These are phyloP conservation scores for Myrmaecium sp. DNA, from an alignment of 2,329 filamentous ascomycete genomes.

Conservation along the genomic window DNA sequence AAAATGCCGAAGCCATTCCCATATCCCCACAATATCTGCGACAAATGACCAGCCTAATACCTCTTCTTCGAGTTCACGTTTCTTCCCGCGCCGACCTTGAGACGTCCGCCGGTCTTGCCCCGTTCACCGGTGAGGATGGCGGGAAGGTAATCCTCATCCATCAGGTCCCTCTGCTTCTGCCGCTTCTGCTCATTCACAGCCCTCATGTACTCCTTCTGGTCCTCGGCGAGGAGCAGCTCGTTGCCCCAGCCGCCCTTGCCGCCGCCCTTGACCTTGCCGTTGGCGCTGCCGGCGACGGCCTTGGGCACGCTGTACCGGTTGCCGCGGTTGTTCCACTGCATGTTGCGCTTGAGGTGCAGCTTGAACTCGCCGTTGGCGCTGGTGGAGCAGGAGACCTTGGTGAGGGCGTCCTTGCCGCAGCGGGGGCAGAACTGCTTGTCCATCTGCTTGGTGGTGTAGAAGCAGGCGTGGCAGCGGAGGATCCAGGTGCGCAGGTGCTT, in stretches of 20 bases:
- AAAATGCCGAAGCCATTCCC: too few species aligned
- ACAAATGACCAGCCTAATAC: too few species aligned
- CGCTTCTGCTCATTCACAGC: slow-evolving; percentile 48
- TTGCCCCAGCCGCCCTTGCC: slow-evolving; percentile 77
- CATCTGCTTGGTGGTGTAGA: slow-evolving; percentile 69
- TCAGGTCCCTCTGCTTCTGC: slow-evolving; percentile 59
- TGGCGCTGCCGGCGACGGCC: slow-evolving; percentile 63
- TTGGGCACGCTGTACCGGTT: slow-evolving; percentile 90
- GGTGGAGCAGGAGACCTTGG: slow-evolving; percentile 71
- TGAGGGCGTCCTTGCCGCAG: slow-evolving; percentile 77
- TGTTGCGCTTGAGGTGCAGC: slow-evolving; percentile 81
- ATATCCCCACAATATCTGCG: too few species aligned
- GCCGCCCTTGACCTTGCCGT: slow-evolving; percentile 49
- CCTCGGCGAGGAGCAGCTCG: slow-evolving; percentile 72
- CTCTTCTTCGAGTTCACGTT: slow-evolving; percentile 70
- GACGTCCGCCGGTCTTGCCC: slow-evolving; percentile 44
- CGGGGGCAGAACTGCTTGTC: slow-evolving; percentile 79
- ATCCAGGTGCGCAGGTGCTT: slow-evolving; percentile 76
- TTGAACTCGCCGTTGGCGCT: slow-evolving; percentile 65
- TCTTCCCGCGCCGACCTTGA: slow-evolving; percentile 69
- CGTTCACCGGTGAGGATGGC: slow-evolving; percentile 69
- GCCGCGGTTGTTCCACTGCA: slow-evolving; percentile 88
- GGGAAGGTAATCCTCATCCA: slow-evolving; percentile 91
- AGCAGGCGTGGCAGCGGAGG: slow-evolving; percentile 67
- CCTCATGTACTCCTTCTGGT: slow-evolving; percentile 80